Base-by-base conservation (phyloP, 2,329 filamentous ascomycete genomes). In the Sarocladium oryzae region DNA sequence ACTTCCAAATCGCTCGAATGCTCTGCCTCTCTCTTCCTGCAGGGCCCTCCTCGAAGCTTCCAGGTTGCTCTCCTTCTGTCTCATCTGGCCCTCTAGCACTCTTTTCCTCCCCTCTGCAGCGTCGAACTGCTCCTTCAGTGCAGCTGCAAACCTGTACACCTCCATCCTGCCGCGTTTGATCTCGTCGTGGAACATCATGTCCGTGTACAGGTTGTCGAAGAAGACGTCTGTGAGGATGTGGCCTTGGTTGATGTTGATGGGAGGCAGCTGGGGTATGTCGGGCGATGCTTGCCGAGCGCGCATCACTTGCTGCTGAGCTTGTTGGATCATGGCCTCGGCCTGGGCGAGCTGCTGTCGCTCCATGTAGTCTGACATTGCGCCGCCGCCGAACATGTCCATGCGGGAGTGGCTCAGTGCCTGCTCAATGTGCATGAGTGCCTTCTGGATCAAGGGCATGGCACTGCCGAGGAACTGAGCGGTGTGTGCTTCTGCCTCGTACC, bases 191-290 rank as follows among this genome's bases (percentile, higher is more conserved):
- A 79, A 77, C 2, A 68, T 67, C 65, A 75, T 70, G 52, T 80
- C 76, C 8, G 68, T 70, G 57, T 77, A 76, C 52, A 78, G 70
- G 48, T 78, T 79, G 57, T 80, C 74, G 56, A 79, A 79, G n/a
- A 79, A 66, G 2, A 80, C 66, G 53, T 80, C 76, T 7, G 66
- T 66, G 60, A 79, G 68, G 13, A 77, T 65, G 51, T 62, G 68
- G 1, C 74, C 73, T 36, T 72, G 66, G 0, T 71, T 69, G 43
- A 79, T 72, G 18, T 61, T 61, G 18, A 77, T 66, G 0, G 60
- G 52, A 4, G 68, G 69, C 50, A 81, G 4, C 16, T 28, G 30
- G 8, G 46, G 32, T 11, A 78, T 63, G 1, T 62, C 54, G 0
- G 68, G 69, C 2, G 71, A 71, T 13, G 69, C 58, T 5, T 61